These are phyloP conservation scores for Astrothelium subdiscretum DNA, from an alignment of 495 filamentous ascomycete genomes.

Conservation along the genomic window DNA sequence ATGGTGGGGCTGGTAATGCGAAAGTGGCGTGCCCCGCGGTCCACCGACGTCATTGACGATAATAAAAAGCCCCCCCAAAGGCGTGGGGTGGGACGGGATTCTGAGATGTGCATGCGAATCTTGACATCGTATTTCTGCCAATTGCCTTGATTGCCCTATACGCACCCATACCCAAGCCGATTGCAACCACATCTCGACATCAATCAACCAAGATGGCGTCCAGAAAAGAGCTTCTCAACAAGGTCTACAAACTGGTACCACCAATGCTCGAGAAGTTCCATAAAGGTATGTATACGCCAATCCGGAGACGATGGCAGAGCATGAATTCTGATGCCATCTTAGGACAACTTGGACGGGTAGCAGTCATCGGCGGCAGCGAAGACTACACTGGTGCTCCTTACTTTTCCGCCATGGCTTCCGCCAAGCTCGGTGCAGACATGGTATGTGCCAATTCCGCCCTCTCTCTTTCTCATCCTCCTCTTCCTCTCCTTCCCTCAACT, in stretches of 20 bases:
- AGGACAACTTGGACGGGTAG: constrained; percentile 89
- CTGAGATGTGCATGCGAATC: background rate
- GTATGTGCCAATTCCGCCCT: constrained; percentile 8
- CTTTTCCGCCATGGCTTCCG: constrained; percentile 95
- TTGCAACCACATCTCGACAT: background rate
- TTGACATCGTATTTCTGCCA: background rate
- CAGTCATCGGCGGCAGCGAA: constrained; percentile 86
- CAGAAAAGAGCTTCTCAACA: constrained; percentile 63
- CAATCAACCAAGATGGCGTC: constrained; percentile 33
- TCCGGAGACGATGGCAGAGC: background rate
- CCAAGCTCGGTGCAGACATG: constrained; percentile 50
- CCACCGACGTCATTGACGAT: constrained; percentile 3
- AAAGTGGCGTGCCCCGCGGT: background rate
- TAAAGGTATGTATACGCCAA: constrained; percentile 54
- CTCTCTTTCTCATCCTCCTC: constrained; percentile 1
- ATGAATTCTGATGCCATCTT: constrained; percentile 8
- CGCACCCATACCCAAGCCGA: too few species aligned
- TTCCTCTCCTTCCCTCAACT: constrained; percentile 5
- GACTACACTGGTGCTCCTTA: constrained; percentile 97
- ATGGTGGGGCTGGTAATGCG: background rate
- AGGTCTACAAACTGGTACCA: constrained; percentile 83
- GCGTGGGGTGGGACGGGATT: background rate
- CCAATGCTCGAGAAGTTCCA: constrained; percentile 94
- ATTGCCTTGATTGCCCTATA: background rate
- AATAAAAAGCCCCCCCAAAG: background rate